phyloP scores from a whole-genome alignment of 371 early-diverging fungal genomes.

The Mortierella sp. region DNA sequence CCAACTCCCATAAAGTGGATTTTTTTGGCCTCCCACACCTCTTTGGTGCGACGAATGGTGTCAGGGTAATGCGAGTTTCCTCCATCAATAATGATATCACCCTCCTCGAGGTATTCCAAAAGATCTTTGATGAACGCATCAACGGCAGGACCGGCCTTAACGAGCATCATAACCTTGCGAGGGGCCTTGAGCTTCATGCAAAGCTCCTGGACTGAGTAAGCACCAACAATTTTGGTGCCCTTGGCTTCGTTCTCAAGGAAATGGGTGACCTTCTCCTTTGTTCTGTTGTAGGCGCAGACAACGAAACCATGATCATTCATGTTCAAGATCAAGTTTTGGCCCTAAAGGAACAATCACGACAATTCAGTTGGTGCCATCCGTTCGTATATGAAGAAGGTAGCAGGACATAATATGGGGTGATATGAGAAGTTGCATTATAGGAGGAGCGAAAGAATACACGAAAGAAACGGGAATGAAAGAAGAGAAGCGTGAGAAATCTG shows the following conservation, averaged over 20 bases:
- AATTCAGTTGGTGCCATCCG: background rate
- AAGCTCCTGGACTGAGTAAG: conserved; percentile 93
- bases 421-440: background rate
- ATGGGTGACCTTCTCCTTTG: conserved; percentile 93
- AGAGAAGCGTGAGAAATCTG: conserved; percentile 15
- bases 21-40: conserved; percentile 90
- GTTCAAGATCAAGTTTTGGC: conserved; percentile 98
- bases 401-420: background rate
- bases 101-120: conserved; percentile 85
- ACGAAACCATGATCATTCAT: conserved; percentile 97
- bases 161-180: conserved; percentile 96
- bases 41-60: conserved; percentile 91
- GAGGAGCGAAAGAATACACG: background rate
- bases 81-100: conserved; percentile 99
- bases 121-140: conserved; percentile 96
- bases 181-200: conserved; percentile 94
- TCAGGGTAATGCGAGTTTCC: conserved; percentile 99
- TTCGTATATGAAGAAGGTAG: background rate
- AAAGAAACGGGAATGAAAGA: background rate
- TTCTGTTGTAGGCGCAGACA: conserved; percentile 98
- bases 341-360: conserved; percentile 65
- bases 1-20: conserved; percentile 97
- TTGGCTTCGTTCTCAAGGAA: conserved; percentile 97
- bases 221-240: conserved; percentile 95
- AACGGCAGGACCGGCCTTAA: conserved; percentile 97